phyloP scores from a whole-genome alignment of 2,329 filamentous ascomycete genomes.

The Diplocarpon rosae region DNA sequence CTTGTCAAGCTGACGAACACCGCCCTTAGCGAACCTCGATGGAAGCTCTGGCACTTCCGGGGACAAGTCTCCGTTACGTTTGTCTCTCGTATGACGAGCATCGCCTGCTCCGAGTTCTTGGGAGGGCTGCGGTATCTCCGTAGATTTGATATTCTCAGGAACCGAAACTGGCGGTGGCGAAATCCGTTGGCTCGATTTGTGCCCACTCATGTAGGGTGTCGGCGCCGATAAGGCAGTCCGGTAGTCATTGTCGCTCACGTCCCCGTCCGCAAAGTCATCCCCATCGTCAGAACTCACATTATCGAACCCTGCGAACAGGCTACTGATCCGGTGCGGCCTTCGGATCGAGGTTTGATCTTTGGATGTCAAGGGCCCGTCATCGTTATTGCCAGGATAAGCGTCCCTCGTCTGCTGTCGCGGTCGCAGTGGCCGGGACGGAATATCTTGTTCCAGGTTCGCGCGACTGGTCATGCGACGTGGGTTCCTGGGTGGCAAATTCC shows the following conservation, averaged over 20 bases:
- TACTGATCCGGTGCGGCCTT: constrained; percentile 65
- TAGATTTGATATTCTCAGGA: constrained; percentile 20
- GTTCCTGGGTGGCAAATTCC: constrained; percentile 46
- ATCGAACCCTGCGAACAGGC: constrained; percentile 79
- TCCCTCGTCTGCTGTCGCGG: constrained; percentile 40
- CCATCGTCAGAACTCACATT: constrained; percentile 55
- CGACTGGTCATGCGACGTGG: constrained; percentile 43
- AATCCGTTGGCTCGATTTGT: constrained; percentile 12
- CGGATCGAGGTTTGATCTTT: constrained; percentile 43
- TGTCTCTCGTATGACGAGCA: constrained; percentile 11
- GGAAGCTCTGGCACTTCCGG: constrained; percentile 10
- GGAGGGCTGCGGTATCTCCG: constrained; percentile 12
- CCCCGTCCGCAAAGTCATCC: constrained; percentile 50
- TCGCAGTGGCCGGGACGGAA: constrained; percentile 38
- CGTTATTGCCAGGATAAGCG: constrained; percentile 68
- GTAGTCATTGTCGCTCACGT: constrained; percentile 57
- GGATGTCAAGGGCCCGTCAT: constrained; percentile 58
- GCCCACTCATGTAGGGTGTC: constrained; percentile 31
- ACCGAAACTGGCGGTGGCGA: constrained; percentile 20
- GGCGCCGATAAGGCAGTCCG: constrained; percentile 55
- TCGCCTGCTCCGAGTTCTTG: constrained; percentile 6
- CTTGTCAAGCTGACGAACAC: constrained; percentile 24
- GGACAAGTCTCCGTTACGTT: constrained; percentile 14
- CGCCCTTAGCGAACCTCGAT: constrained; percentile 13
- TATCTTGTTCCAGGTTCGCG: constrained; percentile 33